Evolutionary conservation across 2,329 filamentous ascomycete genomes (phyloP).

Genomic region (Xylariaceae sp.): DNA sequence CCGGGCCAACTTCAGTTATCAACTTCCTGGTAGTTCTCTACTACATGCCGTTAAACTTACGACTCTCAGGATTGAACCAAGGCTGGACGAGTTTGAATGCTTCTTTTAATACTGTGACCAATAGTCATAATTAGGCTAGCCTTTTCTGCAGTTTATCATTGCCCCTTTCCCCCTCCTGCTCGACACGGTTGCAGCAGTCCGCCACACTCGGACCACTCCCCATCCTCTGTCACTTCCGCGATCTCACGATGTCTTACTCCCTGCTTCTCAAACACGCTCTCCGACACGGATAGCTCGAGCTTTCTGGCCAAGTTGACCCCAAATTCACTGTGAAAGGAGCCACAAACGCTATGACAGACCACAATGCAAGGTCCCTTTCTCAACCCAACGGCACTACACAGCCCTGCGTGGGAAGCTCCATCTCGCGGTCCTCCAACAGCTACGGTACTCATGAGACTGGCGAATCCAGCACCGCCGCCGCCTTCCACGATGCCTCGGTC

Average conservation of each 20-base stretch:
- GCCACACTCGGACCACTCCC: too few relatives aligned
- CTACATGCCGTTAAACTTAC: too few relatives aligned
- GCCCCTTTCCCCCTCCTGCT: too few relatives aligned
- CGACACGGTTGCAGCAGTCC: too few relatives aligned
- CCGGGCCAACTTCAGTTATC: too few relatives aligned
- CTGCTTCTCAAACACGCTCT: not conserved
- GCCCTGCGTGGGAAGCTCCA: constrained; percentile 35
- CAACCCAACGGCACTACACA: constrained; percentile 29
- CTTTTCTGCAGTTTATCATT: too few relatives aligned
- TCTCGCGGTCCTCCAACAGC: constrained; percentile 41
- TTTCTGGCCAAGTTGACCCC: not conserved
- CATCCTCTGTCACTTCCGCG: not conserved
- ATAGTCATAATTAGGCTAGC: too few relatives aligned
- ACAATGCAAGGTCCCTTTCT: constrained; percentile 37
- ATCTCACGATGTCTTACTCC: constrained; percentile 13
- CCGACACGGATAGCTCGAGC: constrained; percentile 11
- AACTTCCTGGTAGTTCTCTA: too few relatives aligned
- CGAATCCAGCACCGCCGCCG: constrained; percentile 50
- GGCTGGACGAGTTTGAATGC: too few relatives aligned
- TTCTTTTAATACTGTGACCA: too few relatives aligned
- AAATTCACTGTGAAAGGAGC: constrained; percentile 8
- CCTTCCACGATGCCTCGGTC: constrained; percentile 32
- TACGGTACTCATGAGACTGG: constrained; percentile 50
- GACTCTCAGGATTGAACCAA: too few relatives aligned
- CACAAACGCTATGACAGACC: constrained; percentile 41